These are phyloP conservation scores for Calonectria pteridis DNA, from an alignment of 2,329 filamentous ascomycete species.

Conservation along the genomic window DNA sequence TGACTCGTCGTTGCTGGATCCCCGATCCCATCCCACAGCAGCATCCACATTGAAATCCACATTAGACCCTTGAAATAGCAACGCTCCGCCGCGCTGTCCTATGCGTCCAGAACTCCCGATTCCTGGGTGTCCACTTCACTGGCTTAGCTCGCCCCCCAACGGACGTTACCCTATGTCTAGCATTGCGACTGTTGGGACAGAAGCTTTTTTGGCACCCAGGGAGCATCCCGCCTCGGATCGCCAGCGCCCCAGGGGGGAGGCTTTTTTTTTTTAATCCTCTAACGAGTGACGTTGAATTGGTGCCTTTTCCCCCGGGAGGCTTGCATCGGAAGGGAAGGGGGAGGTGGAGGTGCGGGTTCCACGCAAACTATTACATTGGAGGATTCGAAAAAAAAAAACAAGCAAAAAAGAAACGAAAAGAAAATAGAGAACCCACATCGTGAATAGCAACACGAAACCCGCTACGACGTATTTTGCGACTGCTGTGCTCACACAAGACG, in stretches of 20 bases:
- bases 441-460: background rate
- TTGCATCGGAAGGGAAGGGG: background rate
- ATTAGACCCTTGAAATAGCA: slow-evolving; percentile 25
- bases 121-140: background rate
- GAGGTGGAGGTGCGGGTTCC: background rate
- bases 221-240: slow-evolving; percentile 8
- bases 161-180: slow-evolving; percentile 7
- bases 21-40: slow-evolving; percentile 15
- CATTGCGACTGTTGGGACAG: background rate
- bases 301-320: slow-evolving; percentile 1
- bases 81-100: slow-evolving; percentile 15
- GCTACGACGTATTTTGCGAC: slow-evolving; percentile 3
- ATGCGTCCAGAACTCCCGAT: slow-evolving; percentile 18
- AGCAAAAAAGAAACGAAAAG: background rate
- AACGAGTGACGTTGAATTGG: background rate
- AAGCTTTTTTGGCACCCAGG: slow-evolving; percentile 8
- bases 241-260: background rate
- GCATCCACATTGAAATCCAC: slow-evolving; percentile 21
- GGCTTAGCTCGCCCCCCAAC: background rate
- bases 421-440: background rate
- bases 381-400: background rate
- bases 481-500: background rate
- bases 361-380: slow-evolving; percentile 14
- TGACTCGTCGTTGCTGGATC: slow-evolving; percentile 12
- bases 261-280: background rate